Evolutionary conservation across 1,139 yeast genomes (phyloP).

Genomic region (Hansenula anomala): DNA sequence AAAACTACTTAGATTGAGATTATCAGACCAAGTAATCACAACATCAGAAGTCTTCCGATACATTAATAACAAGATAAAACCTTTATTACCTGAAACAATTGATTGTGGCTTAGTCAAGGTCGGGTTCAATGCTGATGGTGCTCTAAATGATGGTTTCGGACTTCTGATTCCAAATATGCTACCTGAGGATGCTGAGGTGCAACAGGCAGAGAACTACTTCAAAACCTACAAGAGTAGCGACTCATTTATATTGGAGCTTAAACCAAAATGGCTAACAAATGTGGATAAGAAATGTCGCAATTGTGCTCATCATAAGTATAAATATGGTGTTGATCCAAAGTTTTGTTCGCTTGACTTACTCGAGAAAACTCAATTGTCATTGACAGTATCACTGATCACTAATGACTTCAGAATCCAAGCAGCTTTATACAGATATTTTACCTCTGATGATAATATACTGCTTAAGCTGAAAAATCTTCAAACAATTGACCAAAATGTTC

Average conservation of each 20-base stretch:
- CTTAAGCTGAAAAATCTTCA: slow-evolving; percentile 7
- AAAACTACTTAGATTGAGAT: slow-evolving; percentile 15
- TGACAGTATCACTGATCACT: slow-evolving; percentile 1
- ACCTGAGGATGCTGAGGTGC: slow-evolving; percentile 1
- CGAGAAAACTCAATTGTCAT: slow-evolving; percentile 8
- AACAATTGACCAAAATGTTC: slow-evolving; percentile 10
- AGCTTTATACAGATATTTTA: slow-evolving; percentile 8
- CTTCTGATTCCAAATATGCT: slow-evolving; percentile 15
- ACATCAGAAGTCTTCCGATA: slow-evolving; percentile 13
- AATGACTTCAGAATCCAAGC: neutral
- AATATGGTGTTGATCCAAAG: slow-evolving; percentile 18
- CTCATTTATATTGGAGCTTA: slow-evolving; percentile 28
- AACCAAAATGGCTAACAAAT: slow-evolving; percentile 41
- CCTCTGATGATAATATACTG: slow-evolving; percentile 4
- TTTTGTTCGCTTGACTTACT: slow-evolving; percentile 33
- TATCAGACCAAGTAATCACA: slow-evolving; percentile 7
- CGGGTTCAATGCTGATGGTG: slow-evolving; percentile 3
- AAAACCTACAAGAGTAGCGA: slow-evolving; percentile 3
- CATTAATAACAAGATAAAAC: slow-evolving; percentile 3
- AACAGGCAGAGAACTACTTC: slow-evolving; percentile 11
- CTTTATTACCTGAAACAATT: slow-evolving; percentile 5
- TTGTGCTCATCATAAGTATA: slow-evolving; percentile 33
- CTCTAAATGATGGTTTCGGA: slow-evolving; percentile 20
- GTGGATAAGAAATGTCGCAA: slow-evolving; percentile 32
- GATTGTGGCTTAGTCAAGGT: slow-evolving; percentile 11